phyloP scores from a whole-genome alignment of 2,329 filamentous ascomycete species.

The Pestalotiopsis sp. region DNA sequence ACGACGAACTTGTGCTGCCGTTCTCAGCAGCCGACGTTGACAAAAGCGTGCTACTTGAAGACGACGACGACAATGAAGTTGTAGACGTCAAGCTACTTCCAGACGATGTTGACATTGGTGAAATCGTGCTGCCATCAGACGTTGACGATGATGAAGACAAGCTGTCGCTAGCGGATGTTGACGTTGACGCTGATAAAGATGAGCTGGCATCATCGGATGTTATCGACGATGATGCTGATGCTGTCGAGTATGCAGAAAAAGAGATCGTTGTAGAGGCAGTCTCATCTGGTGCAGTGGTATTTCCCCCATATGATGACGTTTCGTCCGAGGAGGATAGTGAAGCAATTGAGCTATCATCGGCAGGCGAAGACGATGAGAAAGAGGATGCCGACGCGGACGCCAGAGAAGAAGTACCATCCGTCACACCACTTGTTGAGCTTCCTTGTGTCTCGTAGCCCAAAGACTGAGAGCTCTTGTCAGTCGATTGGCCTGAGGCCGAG shows the following conservation, averaged over 20 bases:
- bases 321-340: background rate
- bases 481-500: background rate
- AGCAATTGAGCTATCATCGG: background rate
- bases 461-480: background rate
- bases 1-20: background rate
- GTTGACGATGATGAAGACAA: conserved; percentile 3
- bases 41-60: no score
- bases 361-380: background rate
- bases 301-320: background rate
- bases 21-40: background rate
- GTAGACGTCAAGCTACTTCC: background rate
- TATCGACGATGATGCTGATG: background rate
- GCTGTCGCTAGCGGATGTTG: background rate
- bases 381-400: background rate
- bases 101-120: background rate
- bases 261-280: conserved; percentile 1
- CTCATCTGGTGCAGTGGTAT: background rate
- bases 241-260: background rate
- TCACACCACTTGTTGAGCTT: conserved; percentile 1
- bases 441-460: background rate
- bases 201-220: no score
- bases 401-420: background rate
- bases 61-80: conserved; percentile 1
- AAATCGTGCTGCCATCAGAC: conserved; percentile 1
- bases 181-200: no score